A percentile compares a stretch with the other conserved stretches of the same genome.
phyloP scores from a whole-genome alignment of 805 yeast species.

The Brettanomyces bruxellensis region DNA sequence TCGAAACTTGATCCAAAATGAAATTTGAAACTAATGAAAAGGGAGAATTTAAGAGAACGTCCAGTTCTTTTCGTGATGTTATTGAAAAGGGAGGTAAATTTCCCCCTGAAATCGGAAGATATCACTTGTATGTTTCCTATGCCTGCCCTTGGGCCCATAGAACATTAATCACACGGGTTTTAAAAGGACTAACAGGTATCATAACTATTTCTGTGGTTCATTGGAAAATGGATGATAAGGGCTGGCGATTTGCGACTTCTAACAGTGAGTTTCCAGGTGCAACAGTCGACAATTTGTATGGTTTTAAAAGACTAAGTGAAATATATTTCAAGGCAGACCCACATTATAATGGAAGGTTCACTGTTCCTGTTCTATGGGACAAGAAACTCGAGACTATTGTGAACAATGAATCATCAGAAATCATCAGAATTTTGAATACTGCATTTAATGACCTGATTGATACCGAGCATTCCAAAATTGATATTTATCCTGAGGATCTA shows the following conservation, averaged over 20 bases:
- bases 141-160: constrained; percentile 99
- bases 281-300: constrained; percentile 53
- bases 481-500: constrained; percentile 54
- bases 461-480: constrained; percentile 37
- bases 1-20: no score
- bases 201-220: constrained; percentile 75
- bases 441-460: constrained; percentile 58
- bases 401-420: constrained; percentile 85
- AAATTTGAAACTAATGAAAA: constrained; percentile 29
- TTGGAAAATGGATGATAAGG: constrained; percentile 80
- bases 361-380: constrained; percentile 95
- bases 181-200: constrained; percentile 63
- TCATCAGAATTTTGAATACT: constrained; percentile 72
- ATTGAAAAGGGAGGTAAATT: constrained; percentile 49
- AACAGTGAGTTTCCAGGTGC: constrained; percentile 27
- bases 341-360: constrained; percentile 70
- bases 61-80: constrained; percentile 48
- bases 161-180: constrained; percentile 57
- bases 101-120: constrained; percentile 73
- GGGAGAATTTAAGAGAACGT: constrained; percentile 49
- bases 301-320: constrained; percentile 52
- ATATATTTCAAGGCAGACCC: constrained; percentile 70
- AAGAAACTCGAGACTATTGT: constrained; percentile 75
- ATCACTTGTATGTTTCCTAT: constrained; percentile 76
- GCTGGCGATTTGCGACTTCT: constrained; percentile 72